Base-by-base conservation (phyloP, 2,329 filamentous ascomycete genomes). In the Clonostachys chloroleuca region DNA sequence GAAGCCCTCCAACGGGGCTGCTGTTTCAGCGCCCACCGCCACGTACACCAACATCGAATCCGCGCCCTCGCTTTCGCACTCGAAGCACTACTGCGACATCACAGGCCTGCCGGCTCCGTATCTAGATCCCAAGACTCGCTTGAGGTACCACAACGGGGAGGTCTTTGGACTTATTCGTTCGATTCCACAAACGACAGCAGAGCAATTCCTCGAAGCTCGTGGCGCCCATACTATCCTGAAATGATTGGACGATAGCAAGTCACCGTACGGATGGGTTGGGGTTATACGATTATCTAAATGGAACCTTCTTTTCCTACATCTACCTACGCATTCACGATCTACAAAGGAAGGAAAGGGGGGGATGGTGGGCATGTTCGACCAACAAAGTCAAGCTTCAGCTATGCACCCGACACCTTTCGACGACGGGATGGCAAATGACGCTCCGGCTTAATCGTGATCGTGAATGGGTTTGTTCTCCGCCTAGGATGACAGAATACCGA, bases 361-460 rank as follows among this genome's bases (percentile, higher is more conserved):
- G 13, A 41, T 49, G 47, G 43, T 44, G 51, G 46, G 45, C 55
- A 56, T 92, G 88, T 94, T 70, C 75, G 87, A 86, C 80, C 87
- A 84, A 82, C 88, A 88, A 89, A 96, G 89, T 95, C 92, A 96
- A 95, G 81, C 89, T 75, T 79, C 84, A 82, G 86, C 89, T 87
- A 96, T 83, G 85, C 89, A 87, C 83, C 83, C 75, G 70, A 66
- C 66, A 75, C 81, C 87, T 95, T 72, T 95, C 88, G 74, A 81
- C 71, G 72, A 74, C 75, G 77, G 83, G 79, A 83, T 84, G 89
- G 80, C 85, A 92, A 83, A 84, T 86, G 84, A 81, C 82, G 89
- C 91, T 95, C 92, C 92, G 91, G 92, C 92, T 96, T 96, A 96
- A 94, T 95, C 86, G 89, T 86, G 88, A 89, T 89, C 87, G 60